Base-by-base conservation (phyloP, 2,329 filamentous ascomycete species). In the Sporothrix curviconia region DNA sequence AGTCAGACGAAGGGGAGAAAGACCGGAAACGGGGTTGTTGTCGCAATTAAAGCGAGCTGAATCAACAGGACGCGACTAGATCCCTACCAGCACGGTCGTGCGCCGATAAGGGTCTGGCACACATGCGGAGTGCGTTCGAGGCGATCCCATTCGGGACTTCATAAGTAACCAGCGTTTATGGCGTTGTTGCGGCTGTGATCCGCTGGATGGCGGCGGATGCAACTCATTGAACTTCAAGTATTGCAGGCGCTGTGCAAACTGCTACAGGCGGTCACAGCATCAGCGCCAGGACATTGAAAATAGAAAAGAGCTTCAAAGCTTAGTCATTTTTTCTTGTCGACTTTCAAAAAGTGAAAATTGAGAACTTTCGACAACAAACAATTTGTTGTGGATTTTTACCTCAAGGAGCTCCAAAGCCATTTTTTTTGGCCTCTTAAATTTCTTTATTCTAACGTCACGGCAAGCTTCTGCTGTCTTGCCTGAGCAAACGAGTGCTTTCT, bases 301-400 rank as follows among this genome's bases (percentile, higher is more conserved):
- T 36, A 17, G 28, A 19, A 32, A 36, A 3, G 34, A 42, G 3
- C 15, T 39, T 34, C 3, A 5, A 7, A 46, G 11, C 12, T 59
- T 55, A 59, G 53, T 59, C 51, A 55, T 46, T 36, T 46, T 42
- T 50, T 25, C 32, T 50, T 25, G 19, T n/a, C n/a, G n/a, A n/a
- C n/a, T n/a, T n/a, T n/a, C n/a, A n/a, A n/a, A n/a, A n/a, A 36
- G 32, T 34, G 47, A 50, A 50, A 50, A 50, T 50, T 50, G 47
- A 37, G 47, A 50, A 30, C 25, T 14, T 40, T 11, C 32, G 7
- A 15, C n/a, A n/a, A n/a, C n/a, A n/a, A n/a, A n/a, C n/a, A n/a
- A n/a, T n/a, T n/a, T n/a, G n/a, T 25, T 2, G 47, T 15, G 12
- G 32, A 11, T 37, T 37, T n/a, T 22, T 36, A 37, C 47, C 22